These are phyloP conservation scores for Casuarina cunninghamiana DNA, from an alignment of 306 rosid species.

Conservation along the genomic window DNA sequence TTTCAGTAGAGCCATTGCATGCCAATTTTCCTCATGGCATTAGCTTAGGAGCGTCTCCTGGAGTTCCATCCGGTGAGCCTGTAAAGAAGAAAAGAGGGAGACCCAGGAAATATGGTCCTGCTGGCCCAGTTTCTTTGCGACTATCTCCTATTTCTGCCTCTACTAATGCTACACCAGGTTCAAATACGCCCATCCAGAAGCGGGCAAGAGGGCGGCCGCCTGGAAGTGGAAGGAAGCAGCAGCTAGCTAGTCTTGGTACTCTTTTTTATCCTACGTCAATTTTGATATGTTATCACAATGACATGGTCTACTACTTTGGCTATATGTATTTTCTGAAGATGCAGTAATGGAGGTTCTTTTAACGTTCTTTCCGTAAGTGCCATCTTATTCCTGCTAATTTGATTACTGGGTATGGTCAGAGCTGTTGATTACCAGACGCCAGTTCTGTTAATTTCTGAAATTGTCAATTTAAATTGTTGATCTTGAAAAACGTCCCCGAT, in stretches of 20 bases:
- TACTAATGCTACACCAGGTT: slow-evolving; percentile 50
- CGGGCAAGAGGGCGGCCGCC: slow-evolving; percentile 76
- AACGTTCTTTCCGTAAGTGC: not conserved
- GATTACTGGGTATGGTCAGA: not conserved
- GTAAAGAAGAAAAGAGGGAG: slow-evolving; percentile 91
- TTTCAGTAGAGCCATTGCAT: slow-evolving; percentile 51
- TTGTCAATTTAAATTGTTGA: not conserved
- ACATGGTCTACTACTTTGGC: not conserved
- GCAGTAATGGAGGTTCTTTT: not conserved
- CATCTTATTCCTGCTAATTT: not conserved
- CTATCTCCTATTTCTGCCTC: slow-evolving; percentile 69
- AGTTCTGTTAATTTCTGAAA: slow-evolving; percentile 9
- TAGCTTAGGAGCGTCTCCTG: slow-evolving; percentile 49
- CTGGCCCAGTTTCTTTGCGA: slow-evolving; percentile 70
- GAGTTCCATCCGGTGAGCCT: slow-evolving; percentile 59
- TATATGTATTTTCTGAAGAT: not conserved
- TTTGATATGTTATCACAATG: slow-evolving; percentile 7
- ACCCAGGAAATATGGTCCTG: slow-evolving; percentile 88
- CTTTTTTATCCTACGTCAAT: slow-evolving; percentile 4
- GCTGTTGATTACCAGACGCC: slow-evolving; percentile 16
- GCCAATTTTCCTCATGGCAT: slow-evolving; percentile 53
- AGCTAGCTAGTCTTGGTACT: slow-evolving; percentile 76
- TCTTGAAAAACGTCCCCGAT: not conserved
- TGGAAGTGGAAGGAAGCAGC: slow-evolving; percentile 92
- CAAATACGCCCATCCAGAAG: slow-evolving; percentile 46